Evolutionary conservation across 345 rosid species (phyloP), one percentile per base, ranked within the genome.

Genomic region (Eucalyptus microcorys): DNA sequence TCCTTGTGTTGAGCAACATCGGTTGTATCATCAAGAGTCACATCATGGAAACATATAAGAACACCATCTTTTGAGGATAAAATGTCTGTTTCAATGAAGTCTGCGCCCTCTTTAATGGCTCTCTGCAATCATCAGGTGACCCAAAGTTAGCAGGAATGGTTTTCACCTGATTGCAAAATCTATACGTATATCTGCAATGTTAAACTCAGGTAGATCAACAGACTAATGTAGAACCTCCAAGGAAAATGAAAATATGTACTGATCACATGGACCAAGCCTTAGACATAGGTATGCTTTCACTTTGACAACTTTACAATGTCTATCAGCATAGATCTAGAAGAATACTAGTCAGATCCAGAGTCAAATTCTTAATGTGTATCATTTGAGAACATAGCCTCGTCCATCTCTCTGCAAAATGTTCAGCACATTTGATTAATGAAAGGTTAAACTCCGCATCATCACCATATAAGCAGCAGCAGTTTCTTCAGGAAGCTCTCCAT

Each of bases 401-500:
- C 24, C 43, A 42, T 88, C 84, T 42, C 24, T 24, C 27, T 30
- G 87, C 42, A 7, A 50, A 40, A 50, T 32, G 50, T 86, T 86
- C 14, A 71, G 81, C 81, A 71, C 26, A 34, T 71, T 34, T 71
- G 26, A 71, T 34, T 34, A 2, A 86, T 26, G 43, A 86, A 87
- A 68, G 64, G 42, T 13, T n/a, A 27, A 34, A 50, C 42, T 47
- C 85, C 26, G 87, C 83, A 76, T 76, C 47, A 21, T 85, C 89
- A 97, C 99, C 97, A 92, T 84, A 92, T 98, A 98, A 43, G 99
- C 96, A 89, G 95, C 94, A 89, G 96, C 95, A 86, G 98, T 97
- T 95, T 95, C 99, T 95, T 98, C 98, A 45, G 99, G 99, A 76
- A 98, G 49, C 92, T 97, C 99, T 87, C 99, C 99, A 89, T 97